Percentiles rank a stretch among this genome's conserved stretches.
Conservation (phyloP, 495 filamentous ascomycete species). For the Aspergillus diversus region DNA sequence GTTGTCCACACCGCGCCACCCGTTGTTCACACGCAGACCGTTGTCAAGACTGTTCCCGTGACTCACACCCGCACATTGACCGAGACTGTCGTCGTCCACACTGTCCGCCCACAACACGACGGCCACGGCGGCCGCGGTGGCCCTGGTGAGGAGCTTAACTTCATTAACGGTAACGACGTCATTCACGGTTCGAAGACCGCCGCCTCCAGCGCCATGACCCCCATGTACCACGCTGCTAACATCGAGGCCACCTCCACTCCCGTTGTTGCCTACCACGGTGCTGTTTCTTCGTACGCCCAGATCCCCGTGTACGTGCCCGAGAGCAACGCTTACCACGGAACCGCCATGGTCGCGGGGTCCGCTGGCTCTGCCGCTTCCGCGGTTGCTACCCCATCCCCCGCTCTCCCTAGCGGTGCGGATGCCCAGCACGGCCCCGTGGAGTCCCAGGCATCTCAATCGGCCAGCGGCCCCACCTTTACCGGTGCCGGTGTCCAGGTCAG, state of each 20-base stretch:
- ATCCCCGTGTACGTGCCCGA: conserved; percentile 41
- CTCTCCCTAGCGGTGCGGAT: conserved; percentile 6
- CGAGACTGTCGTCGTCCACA: conserved; percentile 14
- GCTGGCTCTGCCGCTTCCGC: not conserved
- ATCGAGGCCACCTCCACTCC: conserved; percentile 10
- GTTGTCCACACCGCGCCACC: not conserved
- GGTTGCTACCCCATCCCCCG: not conserved
- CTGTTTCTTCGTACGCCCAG: conserved; percentile 28
- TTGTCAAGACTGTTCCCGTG: conserved; percentile 5
- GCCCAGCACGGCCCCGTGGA: not conserved
- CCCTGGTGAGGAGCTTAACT: not conserved
- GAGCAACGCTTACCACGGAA: conserved; percentile 22
- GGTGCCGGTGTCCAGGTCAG: conserved; percentile 34
- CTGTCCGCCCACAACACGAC: not conserved
- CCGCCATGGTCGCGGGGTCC: not conserved
- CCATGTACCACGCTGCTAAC: conserved; percentile 10
- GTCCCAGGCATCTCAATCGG: not conserved
- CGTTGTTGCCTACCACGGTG: not conserved
- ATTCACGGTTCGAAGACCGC: not conserved
- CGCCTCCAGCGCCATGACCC: not conserved
- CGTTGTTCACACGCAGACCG: conserved; percentile 5
- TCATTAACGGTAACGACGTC: conserved; percentile 15
- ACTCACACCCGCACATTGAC: conserved; percentile 4
- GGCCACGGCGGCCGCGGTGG: not conserved
- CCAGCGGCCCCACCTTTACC: conserved; percentile 30